These are phyloP conservation scores for Pneumocystis canis DNA, from an alignment of 1,139 yeast species.

Conservation along the genomic window DNA sequence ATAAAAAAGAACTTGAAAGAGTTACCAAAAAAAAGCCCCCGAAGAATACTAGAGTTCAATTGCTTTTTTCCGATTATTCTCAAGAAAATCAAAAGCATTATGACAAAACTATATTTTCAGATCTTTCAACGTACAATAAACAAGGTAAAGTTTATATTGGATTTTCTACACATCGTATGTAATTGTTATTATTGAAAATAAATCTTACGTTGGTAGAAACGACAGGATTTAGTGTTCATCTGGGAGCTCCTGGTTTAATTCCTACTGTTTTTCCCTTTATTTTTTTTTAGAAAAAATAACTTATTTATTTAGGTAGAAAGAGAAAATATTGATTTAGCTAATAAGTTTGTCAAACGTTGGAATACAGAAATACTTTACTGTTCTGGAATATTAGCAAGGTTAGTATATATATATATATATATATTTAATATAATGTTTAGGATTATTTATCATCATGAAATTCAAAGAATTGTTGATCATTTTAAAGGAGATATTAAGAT, in stretches of 20 bases:
- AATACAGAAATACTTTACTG: constrained; percentile 28
- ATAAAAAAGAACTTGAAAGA: constrained; percentile 25
- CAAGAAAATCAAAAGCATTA: constrained; percentile 23
- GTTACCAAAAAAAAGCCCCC: constrained; percentile 33
- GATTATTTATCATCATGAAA: neutral
- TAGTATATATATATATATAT: constrained; percentile 18
- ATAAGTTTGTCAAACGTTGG: constrained; percentile 30
- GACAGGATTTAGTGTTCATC: constrained; percentile 27
- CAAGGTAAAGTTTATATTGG: constrained; percentile 26
- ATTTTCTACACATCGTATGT: constrained; percentile 28
- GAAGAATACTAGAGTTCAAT: constrained; percentile 24
- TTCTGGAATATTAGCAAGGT: constrained; percentile 27
- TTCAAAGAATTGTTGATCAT: neutral
- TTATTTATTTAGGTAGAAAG: constrained; percentile 23
- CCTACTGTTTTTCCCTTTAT: constrained; percentile 22
- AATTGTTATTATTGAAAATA: neutral
- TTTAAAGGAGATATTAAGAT: neutral
- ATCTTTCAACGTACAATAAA: constrained; percentile 15
- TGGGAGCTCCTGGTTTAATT: constrained; percentile 28
- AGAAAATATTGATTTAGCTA: constrained; percentile 31
- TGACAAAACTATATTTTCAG: constrained; percentile 26
- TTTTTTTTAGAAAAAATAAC: neutral
- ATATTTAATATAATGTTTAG: neutral
- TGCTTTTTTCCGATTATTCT: constrained; percentile 21
- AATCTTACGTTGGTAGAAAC: constrained; percentile 16